phyloP scores from a whole-genome alignment of 805 yeast genomes.

The Saccharomycopsis vini region DNA sequence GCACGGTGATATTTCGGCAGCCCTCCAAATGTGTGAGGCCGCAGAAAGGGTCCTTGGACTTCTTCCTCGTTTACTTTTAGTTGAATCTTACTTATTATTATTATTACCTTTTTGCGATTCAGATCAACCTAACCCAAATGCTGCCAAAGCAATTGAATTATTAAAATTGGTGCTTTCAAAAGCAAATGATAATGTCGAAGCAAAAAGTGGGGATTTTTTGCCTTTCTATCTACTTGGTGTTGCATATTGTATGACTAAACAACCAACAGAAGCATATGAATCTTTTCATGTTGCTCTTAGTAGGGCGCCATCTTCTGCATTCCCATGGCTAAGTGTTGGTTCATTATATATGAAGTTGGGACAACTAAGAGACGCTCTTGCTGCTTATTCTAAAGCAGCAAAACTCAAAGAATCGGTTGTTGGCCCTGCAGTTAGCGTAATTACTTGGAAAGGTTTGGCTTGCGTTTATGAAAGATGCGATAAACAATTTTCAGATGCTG shows the following conservation, averaged over 20 bases:
- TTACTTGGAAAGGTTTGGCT: conserved; percentile 58
- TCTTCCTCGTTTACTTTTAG: conserved; percentile 35
- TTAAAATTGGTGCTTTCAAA: conserved; percentile 27
- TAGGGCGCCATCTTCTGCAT: conserved; percentile 44
- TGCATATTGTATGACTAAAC: conserved; percentile 38
- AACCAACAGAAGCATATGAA: conserved; percentile 45
- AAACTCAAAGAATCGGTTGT: conserved; percentile 41
- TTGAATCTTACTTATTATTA: conserved; percentile 43
- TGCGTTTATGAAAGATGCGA: conserved; percentile 59
- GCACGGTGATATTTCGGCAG: conserved; percentile 40
- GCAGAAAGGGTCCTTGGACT: conserved; percentile 39
- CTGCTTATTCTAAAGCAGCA: conserved; percentile 60
- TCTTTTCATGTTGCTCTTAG: conserved; percentile 45
- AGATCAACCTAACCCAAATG: conserved; percentile 27
- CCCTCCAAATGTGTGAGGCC: conserved; percentile 40
- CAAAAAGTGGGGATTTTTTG: conserved; percentile 39
- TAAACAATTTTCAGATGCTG: conserved; percentile 49
- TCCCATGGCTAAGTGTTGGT: conserved; percentile 63
- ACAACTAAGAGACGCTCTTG: conserved; percentile 56
- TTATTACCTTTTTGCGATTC: too few relatives aligned
- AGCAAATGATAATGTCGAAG: conserved; percentile 21
- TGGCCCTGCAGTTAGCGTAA: conserved; percentile 35
- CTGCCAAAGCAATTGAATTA: conserved; percentile 30
- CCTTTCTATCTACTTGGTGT: conserved; percentile 49
- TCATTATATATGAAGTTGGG: conserved; percentile 47